These are phyloP conservation scores for Phyllosticta citriasiana DNA, from an alignment of 2,329 filamentous ascomycete species.

Conservation along the genomic window DNA sequence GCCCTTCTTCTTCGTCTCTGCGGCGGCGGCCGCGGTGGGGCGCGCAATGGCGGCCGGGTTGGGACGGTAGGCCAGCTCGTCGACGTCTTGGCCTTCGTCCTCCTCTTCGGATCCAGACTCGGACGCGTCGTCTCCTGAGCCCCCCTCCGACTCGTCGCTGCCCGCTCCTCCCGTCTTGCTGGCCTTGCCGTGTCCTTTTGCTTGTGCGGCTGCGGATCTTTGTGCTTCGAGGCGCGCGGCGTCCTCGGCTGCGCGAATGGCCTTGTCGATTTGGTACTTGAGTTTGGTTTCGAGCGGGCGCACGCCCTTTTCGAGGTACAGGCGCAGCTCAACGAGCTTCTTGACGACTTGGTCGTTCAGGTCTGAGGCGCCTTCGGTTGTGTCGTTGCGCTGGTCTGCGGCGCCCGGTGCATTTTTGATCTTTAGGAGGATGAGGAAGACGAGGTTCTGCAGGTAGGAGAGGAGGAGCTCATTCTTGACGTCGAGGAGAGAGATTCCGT, in stretches of 20 bases:
- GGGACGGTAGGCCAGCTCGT: constrained; percentile 54
- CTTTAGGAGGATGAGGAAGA: constrained; percentile 76
- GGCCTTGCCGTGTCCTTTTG: constrained; percentile 13
- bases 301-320: constrained; percentile 89
- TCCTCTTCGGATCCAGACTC: constrained; percentile 34
- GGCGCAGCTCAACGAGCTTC: constrained; percentile 81
- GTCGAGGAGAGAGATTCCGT: constrained; percentile 90
- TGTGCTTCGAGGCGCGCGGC: constrained; percentile 40
- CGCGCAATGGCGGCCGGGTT: constrained; percentile 42
- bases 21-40: constrained; percentile 15
- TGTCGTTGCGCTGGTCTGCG: constrained; percentile 19
- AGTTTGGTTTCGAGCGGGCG: constrained; percentile 80
- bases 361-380: constrained; percentile 25
- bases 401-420: constrained; percentile 33
- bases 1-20: constrained; percentile 16
- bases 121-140: constrained; percentile 27
- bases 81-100: constrained; percentile 29
- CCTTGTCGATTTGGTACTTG: constrained; percentile 93
- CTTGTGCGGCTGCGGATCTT: constrained; percentile 21
- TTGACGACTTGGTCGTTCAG: constrained; percentile 61
- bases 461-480: constrained; percentile 96
- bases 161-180: constrained; percentile 24
- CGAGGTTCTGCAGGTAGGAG: constrained; percentile 88
- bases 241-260: constrained; percentile 77
- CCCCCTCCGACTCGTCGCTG: constrained; percentile 24